Conservation (phyloP, 2,329 filamentous ascomycete genomes). For the Penicillium olsonii region DNA sequence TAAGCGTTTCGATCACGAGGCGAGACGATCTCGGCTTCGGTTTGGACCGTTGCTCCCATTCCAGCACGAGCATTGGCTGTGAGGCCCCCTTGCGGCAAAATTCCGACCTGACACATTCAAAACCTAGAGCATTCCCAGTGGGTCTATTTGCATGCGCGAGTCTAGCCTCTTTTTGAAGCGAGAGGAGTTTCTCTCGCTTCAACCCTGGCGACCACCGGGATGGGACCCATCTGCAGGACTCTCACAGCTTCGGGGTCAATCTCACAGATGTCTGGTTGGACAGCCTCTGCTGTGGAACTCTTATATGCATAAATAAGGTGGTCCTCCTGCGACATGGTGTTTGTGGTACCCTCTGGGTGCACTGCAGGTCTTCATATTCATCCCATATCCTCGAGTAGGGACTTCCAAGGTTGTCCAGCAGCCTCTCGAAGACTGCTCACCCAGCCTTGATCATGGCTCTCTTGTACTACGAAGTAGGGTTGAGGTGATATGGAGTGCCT, state of each 20-base stretch:
- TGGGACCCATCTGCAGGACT: neutral
- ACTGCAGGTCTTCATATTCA: neutral
- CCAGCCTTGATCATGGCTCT: too few relatives aligned
- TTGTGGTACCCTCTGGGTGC: neutral
- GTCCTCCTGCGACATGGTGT: neutral
- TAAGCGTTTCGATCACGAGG: neutral
- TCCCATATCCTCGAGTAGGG: neutral
- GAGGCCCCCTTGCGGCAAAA: slow-evolving; percentile 4
- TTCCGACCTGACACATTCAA: neutral
- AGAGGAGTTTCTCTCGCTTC: neutral
- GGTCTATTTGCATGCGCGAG: neutral
- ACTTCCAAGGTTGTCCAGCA: too few relatives aligned
- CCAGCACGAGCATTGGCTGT: slow-evolving; percentile 4
- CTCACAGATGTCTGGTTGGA: neutral
- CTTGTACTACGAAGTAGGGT: too few relatives aligned
- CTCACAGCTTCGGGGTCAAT: neutral
- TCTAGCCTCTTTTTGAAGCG: neutral
- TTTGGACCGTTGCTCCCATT: neutral
- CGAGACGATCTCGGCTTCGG: neutral
- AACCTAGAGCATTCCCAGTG: neutral
- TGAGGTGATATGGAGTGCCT: too few relatives aligned
- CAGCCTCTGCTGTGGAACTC: slow-evolving; percentile 3
- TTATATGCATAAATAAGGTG: neutral
- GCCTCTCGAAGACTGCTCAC: too few relatives aligned
- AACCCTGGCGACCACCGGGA: neutral